Evolutionary conservation across 2,329 filamentous ascomycete genomes (phyloP), one percentile per base, ranked within the genome.

Genomic region (Fragosphaeria purpurea): DNA sequence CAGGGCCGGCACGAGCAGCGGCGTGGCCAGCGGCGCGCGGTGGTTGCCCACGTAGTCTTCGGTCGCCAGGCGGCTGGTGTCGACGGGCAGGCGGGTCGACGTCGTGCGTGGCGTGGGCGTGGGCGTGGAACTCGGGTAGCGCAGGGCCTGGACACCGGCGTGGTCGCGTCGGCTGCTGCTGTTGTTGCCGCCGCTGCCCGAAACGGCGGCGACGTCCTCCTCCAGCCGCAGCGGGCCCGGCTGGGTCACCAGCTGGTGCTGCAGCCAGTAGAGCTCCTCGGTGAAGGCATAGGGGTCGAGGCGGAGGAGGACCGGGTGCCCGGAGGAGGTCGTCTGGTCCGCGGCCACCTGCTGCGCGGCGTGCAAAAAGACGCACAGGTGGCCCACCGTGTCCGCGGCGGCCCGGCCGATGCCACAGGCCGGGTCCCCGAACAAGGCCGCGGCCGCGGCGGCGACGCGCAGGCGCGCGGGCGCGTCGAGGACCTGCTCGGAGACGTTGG

Each of bases 201-300:
- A 22, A 3, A 22, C 22, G 22, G 22, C 22, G 22, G 22, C 22
- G 22, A 22, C 22, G 22, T 22, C 44, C 7, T 30, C 42, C 33
- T 53, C 47, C 7, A 58, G 56, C 7, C 61, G 61, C 31, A 67
- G 56, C 4, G 62, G 56, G 0, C 47, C 47, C 1, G 64, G 63
- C n/a, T 53, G 55, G 6, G 58, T 47, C 12, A 65, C 56, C 2
- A 67, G 58, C 41, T 55, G 53, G 50, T 63, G 52, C 51, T 59
- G 59, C 22, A 66, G 54, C 52, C 57, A 57, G 39, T 62, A 59
- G 53, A 61, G 60, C 52, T 65, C 63, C 33, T 65, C 63, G 30
- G 62, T 60, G 46, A 65, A 65, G 13, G 48, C 54, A 47, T 61
- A 55, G 0, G 63, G 63, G 41, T 66, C 63, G 40, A 64, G 61